Conservation (phyloP, 2,329 filamentous ascomycete genomes). For the Daldinia eschscholtzii region DNA sequence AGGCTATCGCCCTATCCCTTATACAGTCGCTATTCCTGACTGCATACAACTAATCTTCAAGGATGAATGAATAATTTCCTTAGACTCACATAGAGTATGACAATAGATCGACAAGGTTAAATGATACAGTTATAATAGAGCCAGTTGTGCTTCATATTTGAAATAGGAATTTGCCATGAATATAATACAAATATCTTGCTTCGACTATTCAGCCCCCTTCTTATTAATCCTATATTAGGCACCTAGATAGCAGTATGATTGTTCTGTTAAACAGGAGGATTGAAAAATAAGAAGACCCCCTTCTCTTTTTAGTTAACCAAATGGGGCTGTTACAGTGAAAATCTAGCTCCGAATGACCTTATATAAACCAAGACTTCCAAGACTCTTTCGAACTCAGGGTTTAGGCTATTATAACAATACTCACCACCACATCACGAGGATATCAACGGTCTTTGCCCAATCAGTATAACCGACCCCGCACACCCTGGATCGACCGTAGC, state of each 20-base stretch:
- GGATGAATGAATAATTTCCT: no score
- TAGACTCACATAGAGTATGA: not conserved
- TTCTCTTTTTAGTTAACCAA: not conserved
- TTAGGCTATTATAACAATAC: conserved; percentile 40
- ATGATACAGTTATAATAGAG: not conserved
- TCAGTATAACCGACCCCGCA: conserved; percentile 34
- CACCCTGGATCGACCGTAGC: not conserved
- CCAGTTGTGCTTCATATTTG: not conserved
- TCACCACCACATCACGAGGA: conserved; percentile 29
- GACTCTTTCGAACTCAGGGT: conserved; percentile 18
- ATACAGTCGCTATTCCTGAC: not conserved
- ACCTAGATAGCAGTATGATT: no score
- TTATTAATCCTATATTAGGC: not conserved
- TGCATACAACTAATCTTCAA: no score
- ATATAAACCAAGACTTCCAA: conserved; percentile 21
- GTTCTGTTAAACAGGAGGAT: not conserved
- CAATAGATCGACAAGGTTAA: not conserved
- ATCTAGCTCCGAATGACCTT: not conserved
- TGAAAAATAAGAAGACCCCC: not conserved
- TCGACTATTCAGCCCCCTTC: not conserved
- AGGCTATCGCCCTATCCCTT: not conserved
- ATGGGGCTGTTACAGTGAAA: not conserved
- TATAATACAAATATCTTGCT: not conserved
- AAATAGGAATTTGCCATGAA: not conserved
- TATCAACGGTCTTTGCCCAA: conserved; percentile 23